These are phyloP conservation scores for Cystobasidium tubakii DNA, from an alignment of 768 basidiomycete genomes.

Conservation along the genomic window DNA sequence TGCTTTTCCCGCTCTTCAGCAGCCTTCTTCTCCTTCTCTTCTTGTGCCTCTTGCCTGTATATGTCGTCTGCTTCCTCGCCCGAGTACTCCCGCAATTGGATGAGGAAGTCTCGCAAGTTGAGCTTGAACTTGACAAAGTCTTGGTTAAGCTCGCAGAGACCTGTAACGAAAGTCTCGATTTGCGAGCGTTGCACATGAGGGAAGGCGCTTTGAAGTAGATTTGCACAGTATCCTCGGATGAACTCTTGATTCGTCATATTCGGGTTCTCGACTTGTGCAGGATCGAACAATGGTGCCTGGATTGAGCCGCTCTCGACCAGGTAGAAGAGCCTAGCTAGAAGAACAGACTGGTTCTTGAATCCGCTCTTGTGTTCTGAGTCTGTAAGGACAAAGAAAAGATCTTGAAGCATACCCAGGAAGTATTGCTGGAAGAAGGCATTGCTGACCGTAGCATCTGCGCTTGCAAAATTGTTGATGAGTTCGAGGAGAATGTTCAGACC, in stretches of 20 bases:
- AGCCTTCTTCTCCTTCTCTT: constrained; percentile 68
- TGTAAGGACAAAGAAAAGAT: constrained; percentile 93
- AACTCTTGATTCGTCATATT: constrained; percentile 68
- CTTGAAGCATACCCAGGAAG: constrained; percentile 84
- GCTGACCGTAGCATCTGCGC: constrained; percentile 67
- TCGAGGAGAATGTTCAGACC: constrained; percentile 69
- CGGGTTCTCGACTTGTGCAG: constrained; percentile 62
- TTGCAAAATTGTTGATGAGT: constrained; percentile 88
- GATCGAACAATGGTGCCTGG: constrained; percentile 76
- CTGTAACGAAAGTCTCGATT: constrained; percentile 51
- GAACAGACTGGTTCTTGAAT: constrained; percentile 85
- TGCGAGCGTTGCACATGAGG: constrained; percentile 76
- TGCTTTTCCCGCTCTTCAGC: constrained; percentile 81
- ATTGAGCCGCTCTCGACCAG: constrained; percentile 76
- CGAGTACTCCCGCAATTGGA: constrained; percentile 94
- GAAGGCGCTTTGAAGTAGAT: constrained; percentile 80
- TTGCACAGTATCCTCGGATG: constrained; percentile 73
- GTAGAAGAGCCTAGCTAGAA: constrained; percentile 90
- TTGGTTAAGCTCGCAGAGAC: constrained; percentile 50
- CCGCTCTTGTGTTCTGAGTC: constrained; percentile 98
- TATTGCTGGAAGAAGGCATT: constrained; percentile 96
- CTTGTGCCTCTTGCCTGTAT: constrained; percentile 89
- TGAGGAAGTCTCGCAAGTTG: constrained; percentile 90
- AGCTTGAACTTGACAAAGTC: constrained; percentile 63
- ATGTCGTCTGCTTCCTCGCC: constrained; percentile 77